Evolutionary conservation across 345 rosid species (phyloP), one percentile per base, ranked within the genome.

Genomic region (Euphorbia tirucalli): DNA sequence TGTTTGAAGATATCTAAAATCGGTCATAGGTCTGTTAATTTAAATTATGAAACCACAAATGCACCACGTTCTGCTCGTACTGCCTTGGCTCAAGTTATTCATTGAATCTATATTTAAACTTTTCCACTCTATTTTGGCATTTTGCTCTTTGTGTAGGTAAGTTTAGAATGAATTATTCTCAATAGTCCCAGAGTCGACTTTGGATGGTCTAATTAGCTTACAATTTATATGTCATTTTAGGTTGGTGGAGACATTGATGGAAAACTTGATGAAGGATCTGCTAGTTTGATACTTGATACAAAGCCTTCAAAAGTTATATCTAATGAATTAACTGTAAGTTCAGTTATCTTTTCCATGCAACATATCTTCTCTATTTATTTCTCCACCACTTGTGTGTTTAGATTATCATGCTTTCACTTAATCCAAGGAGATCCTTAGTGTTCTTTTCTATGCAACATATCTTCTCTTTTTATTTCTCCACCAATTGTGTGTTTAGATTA

Each of bases 271-370:
- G 97, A 92, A 84, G 95, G 84, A 72, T 77, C 97, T 83, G 97
- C 96, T 69, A 84, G 88, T 85, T 86, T 89, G 83, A 87, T 92
- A 75, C 89, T 92, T 66, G 99, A 95, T 85, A 83, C 89, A 65
- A 86, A 86, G 82, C 99, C 99, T 69, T 95, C 99, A 3, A 95
- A 90, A 92, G 99, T 95, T 79, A 86, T 90, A 69, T 89, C 97
- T 2, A 87, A 77, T 80, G 99, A 95, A 83, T 83, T 90, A 70
- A 90, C 96, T 56, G 99, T 95, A 88, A 90, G 99, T 83, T 74
- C 72, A 65, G 55, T n/a, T 77, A 8, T 1, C 22, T 19, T 39
- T 43, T 48, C 7, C 30, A 22, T 22, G 65, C 56, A 61, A 61
- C 44, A 16, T 30, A 32, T 31, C 43, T 30, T 16, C 37, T 31